A percentile compares a stretch with the other conserved stretches of the same genome.
phyloP scores from a whole-genome alignment of 225 moss, liverwort and hornwort genomes.

The Thuidium tamariscinum region DNA sequence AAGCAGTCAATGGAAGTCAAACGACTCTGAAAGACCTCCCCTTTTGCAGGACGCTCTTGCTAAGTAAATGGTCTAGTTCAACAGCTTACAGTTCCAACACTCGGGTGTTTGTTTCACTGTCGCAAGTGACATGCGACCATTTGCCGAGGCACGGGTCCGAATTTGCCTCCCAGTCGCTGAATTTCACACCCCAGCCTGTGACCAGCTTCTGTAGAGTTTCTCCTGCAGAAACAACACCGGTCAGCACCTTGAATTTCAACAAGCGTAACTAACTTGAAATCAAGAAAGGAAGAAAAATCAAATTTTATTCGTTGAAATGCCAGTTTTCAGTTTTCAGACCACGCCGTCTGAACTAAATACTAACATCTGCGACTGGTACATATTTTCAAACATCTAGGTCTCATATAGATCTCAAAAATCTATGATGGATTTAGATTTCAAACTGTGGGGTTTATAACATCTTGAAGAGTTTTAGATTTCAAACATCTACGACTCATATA shows the following conservation, averaged over 20 bases:
- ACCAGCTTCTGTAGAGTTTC: neutral
- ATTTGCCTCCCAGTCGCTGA: neutral
- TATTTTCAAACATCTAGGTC: too few relatives aligned
- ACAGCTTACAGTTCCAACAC: neutral
- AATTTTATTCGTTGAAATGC: neutral
- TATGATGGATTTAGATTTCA: too few relatives aligned
- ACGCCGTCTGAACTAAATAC: too few relatives aligned
- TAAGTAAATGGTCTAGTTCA: neutral
- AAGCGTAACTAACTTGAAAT: neutral
- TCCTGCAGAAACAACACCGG: neutral
- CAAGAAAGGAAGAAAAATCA: neutral
- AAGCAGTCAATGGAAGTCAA: neutral
- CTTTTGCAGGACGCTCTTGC: neutral
- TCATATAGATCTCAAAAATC: too few relatives aligned
- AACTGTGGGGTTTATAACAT: too few relatives aligned
- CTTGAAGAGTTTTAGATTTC: too few relatives aligned
- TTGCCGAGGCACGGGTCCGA: neutral
- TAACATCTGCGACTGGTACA: too few relatives aligned
- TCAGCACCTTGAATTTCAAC: neutral
- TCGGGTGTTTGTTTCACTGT: neutral
- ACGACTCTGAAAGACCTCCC: neutral
- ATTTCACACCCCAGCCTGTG: neutral
- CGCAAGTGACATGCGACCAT: slow-evolving; percentile 2
- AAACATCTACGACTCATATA: too few relatives aligned
- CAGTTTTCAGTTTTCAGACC: too few relatives aligned